Conservation (phyloP, 2,329 filamentous ascomycete genomes). For the Paraphoma chrysanthemicola region DNA sequence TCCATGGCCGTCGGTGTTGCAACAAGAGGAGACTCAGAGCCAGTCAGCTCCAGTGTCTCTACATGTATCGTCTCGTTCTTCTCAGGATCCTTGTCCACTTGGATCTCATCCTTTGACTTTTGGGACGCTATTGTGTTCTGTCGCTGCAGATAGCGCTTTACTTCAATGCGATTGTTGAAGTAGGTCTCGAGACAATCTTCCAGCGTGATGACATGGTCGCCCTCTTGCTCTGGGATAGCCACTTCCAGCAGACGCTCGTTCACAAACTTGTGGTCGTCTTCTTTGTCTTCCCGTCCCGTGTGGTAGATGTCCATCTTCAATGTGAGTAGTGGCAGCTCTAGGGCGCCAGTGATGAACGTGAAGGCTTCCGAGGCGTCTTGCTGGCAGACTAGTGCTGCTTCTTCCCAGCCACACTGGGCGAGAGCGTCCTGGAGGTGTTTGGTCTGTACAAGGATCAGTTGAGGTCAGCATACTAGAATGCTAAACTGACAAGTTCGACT, state of each 20-base stretch:
- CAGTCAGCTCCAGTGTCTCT: conserved; percentile 52
- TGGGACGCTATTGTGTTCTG: conserved; percentile 64
- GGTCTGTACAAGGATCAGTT: conserved; percentile 62
- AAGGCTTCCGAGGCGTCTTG: conserved; percentile 98
- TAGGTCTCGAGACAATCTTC: conserved; percentile 94
- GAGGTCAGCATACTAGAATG: neutral
- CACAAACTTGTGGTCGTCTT: conserved; percentile 92
- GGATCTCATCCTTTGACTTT: conserved; percentile 38
- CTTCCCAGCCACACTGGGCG: conserved; percentile 86
- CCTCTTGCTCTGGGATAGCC: conserved; percentile 77
- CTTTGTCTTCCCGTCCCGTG: conserved; percentile 80
- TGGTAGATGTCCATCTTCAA: conserved; percentile 96
- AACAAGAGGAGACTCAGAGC: conserved; percentile 43
- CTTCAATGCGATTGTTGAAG: conserved; percentile 93
- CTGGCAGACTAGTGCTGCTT: conserved; percentile 77
- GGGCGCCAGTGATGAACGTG: conserved; percentile 87
- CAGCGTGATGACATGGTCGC: conserved; percentile 75
- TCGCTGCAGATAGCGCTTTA: conserved; percentile 75
- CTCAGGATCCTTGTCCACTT: conserved; percentile 33
- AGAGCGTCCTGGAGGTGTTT: conserved; percentile 82
- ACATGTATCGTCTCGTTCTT: conserved; percentile 51
- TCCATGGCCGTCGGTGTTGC: conserved; percentile 39
- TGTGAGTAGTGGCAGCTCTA: conserved; percentile 86
- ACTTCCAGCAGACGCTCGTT: conserved; percentile 91
- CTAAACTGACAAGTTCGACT: conserved; percentile 73